phyloP scores from a whole-genome alignment of 2,329 filamentous ascomycete species.

The Exophiala alcalophila region DNA sequence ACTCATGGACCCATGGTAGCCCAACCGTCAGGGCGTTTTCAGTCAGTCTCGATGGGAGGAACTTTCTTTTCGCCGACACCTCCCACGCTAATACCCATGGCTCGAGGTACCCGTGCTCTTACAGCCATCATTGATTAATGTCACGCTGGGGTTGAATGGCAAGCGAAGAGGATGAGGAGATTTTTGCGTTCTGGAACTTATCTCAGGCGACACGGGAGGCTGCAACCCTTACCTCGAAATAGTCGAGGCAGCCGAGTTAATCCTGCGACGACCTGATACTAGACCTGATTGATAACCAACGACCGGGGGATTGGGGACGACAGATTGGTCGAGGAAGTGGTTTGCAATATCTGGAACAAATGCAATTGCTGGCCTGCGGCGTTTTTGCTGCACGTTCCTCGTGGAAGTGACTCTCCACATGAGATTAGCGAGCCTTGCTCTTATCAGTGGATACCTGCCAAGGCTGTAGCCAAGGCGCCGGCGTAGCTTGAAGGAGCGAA shows the following conservation, averaged over 20 bases:
- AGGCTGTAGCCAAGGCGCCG: conserved; percentile 8
- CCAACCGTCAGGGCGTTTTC: no score
- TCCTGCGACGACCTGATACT: conserved; percentile 5
- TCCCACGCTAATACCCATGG: conserved; percentile 15
- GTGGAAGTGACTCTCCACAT: background rate
- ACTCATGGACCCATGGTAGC: no score
- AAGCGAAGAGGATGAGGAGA: conserved; percentile 11
- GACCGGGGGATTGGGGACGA: background rate
- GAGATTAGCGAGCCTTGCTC: conserved; percentile 23
- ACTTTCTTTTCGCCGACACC: background rate
- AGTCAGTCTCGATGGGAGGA: no score
- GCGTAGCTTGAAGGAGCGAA: conserved; percentile 5
- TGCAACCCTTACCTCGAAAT: conserved; percentile 9
- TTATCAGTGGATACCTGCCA: conserved; percentile 23
- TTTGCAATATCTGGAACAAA: conserved; percentile 15
- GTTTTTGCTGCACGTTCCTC: conserved; percentile 3
- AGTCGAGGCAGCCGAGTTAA: conserved; percentile 9
- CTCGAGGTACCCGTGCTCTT: conserved; percentile 9
- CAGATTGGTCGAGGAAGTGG: conserved; percentile 11
- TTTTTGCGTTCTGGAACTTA: conserved; percentile 3
- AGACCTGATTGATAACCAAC: conserved; percentile 9
- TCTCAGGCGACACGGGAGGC: conserved; percentile 1
- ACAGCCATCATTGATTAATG: no score
- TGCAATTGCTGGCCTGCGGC: background rate
- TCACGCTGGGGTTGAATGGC: conserved; percentile 1